Evolutionary conservation across 345 rosid species (phyloP).

Genomic region (Linum trigynum): DNA sequence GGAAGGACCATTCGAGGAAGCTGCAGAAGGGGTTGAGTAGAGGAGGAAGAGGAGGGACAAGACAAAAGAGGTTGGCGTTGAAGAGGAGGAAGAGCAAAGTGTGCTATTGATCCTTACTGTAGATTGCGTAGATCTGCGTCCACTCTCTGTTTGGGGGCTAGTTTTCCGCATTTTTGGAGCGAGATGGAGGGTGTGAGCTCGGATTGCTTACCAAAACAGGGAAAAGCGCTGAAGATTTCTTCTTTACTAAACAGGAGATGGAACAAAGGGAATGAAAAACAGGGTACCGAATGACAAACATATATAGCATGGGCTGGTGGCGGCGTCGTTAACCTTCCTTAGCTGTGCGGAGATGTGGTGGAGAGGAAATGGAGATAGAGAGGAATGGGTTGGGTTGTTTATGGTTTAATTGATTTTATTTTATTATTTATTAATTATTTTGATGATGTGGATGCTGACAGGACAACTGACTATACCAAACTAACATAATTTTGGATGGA

Average conservation of each 20-base stretch:
- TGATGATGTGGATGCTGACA: no score
- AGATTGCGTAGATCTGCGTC: slow-evolving; percentile 88
- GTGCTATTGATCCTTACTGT: slow-evolving; percentile 89
- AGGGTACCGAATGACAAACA: not conserved
- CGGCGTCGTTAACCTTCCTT: no score
- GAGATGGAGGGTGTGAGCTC: slow-evolving; percentile 12
- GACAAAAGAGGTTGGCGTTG: slow-evolving; percentile 61
- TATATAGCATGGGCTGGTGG: no score
- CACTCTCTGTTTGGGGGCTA: slow-evolving; percentile 43
- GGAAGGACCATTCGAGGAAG: slow-evolving; percentile 29
- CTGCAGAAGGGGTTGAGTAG: slow-evolving; percentile 52
- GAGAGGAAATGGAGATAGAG: no score
- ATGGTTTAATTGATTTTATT: no score
- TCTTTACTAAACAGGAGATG: no score
- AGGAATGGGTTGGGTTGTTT: no score
- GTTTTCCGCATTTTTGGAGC: slow-evolving; percentile 15
- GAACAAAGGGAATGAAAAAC: not conserved
- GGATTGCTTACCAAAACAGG: not conserved
- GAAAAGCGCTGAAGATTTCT: not conserved
- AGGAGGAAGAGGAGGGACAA: slow-evolving; percentile 56
- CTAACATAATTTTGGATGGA: no score
- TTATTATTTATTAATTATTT: no score
- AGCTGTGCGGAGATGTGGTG: no score
- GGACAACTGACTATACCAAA: no score
- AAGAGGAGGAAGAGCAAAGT: slow-evolving; percentile 52